Evolutionary conservation across 495 filamentous ascomycete genomes (phyloP).

Genomic region (Penicillium atrosanguineum): DNA sequence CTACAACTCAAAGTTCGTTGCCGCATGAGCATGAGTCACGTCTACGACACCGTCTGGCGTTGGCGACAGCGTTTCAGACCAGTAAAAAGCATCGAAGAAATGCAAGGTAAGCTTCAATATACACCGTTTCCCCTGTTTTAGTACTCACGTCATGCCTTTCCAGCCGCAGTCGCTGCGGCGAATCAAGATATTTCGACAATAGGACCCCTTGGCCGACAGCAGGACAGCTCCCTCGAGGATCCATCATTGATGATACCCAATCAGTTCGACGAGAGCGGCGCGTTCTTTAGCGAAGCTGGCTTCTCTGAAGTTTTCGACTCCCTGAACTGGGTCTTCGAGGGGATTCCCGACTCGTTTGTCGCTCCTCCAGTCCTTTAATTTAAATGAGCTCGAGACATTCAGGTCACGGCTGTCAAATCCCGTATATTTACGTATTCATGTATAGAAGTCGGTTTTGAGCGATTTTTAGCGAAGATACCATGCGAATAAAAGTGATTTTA

Average conservation of each 20-base stretch:
- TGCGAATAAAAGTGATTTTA: constrained; percentile 20
- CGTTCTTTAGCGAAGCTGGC: constrained; percentile 44
- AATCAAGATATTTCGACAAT: constrained; percentile 30
- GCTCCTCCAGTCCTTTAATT: constrained; percentile 38
- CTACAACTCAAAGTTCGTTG: constrained; percentile 47
- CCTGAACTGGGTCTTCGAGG: constrained; percentile 50
- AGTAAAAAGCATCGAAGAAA: constrained; percentile 40
- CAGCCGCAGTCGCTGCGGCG: constrained; percentile 24
- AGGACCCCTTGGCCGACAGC: constrained; percentile 28
- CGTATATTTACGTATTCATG: not conserved
- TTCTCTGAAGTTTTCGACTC: constrained; percentile 50
- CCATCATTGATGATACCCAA: constrained; percentile 36
- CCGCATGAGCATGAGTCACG: constrained; percentile 52
- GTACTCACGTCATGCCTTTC: constrained; percentile 12
- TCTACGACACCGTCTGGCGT: constrained; percentile 50
- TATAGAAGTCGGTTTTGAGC: constrained; percentile 13
- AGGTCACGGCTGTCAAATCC: not conserved
- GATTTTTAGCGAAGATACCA: constrained; percentile 23
- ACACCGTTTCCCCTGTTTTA: not conserved
- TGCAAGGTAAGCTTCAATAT: constrained; percentile 32
- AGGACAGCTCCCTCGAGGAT: constrained; percentile 34
- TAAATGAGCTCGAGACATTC: not conserved
- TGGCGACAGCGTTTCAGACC: constrained; percentile 47
- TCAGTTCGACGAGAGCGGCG: constrained; percentile 42
- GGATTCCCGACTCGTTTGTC: constrained; percentile 43